A percentile compares a stretch with the other conserved stretches of the same genome.
phyloP scores from a whole-genome alignment of 225 moss, liverwort and hornwort genomes.

The Climacium dendroides region DNA sequence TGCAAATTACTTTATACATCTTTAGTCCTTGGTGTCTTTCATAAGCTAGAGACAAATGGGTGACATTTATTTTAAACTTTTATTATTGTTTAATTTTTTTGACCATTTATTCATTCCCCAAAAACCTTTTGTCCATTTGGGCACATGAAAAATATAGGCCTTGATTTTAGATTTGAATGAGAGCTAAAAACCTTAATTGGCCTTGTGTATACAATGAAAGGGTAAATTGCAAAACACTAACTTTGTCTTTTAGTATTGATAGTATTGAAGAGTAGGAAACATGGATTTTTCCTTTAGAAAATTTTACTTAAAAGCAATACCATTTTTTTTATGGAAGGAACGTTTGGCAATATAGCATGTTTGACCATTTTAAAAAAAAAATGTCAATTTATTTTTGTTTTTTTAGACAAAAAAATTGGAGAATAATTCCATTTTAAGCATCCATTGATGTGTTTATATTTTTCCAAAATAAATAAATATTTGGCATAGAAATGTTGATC shows the following conservation, averaged over 20 bases:
- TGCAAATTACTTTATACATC: background rate
- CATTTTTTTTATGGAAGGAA: background rate
- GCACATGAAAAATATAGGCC: background rate
- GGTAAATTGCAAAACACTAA: rapidly evolving
- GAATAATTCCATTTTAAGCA: background rate
- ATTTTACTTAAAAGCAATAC: background rate
- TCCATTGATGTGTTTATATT: background rate
- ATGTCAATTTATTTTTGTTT: background rate
- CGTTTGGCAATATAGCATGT: background rate
- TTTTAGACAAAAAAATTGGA: background rate
- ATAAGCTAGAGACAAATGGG: background rate
- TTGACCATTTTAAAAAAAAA: rapidly evolving
- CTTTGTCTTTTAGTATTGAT: background rate
- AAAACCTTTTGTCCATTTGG: no score
- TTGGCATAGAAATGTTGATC: background rate
- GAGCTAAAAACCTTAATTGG: background rate
- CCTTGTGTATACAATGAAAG: background rate
- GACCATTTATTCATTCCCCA: background rate
- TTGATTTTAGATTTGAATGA: background rate
- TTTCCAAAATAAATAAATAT: background rate
- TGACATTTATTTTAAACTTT: background rate
- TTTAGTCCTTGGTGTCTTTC: rapidly evolving
- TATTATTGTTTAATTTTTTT: background rate
- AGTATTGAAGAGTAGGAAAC: background rate
- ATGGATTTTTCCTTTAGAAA: background rate